Base-by-base conservation (phyloP, 208 protist genomes). In the Acanthamoeba polyphaga region DNA sequence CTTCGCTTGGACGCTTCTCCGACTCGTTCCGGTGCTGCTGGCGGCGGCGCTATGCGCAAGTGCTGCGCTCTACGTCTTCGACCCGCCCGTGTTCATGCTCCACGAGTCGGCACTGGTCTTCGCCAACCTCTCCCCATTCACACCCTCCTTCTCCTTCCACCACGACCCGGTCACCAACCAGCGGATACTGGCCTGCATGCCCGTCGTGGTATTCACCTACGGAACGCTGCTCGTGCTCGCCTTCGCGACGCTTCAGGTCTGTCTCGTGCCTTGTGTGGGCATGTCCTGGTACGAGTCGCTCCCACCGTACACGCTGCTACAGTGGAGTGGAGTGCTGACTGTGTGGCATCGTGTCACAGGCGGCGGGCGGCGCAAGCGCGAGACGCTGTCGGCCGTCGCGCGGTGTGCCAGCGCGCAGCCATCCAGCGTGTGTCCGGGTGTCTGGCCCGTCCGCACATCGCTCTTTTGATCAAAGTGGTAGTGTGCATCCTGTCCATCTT, bases 61-160 rank as follows among this genome's bases (percentile, higher is more conserved):
- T 24, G 51, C 19, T 43, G 53, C 29, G 80, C 51, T 88, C 13
- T 64, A 66, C 24, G 53, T 43, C 24, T 88, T 88, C 80, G 10
- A 88, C 29, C 27, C 80, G n/a, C 53, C 46, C 24, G 51, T 49
- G 80, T 88, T 66, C 24, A 49, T 88, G 34, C 46, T 88, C 7
- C 80, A 88, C 80, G 80, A 88, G 15, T 88, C 80, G n/a, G 80
- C 80, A 1, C 80, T 88, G 27, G 80, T 88, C 29, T 88, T 88
- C 29, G 32, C 80, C 9, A 9, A 13, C 12, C 10, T 88, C 19
- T 43, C 80, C 2, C 6, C 32, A 15, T 64, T 66, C 49, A 64
- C 53, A 6, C 46, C 51, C 7, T 88, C 80, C 24, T 88, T 88
- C 32, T n/a, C 80, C 51, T 88, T 88, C 32, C 7, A 12, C 7